Conservation (phyloP, 768 basidiomycete genomes). For the Asterophora parasitica region DNA sequence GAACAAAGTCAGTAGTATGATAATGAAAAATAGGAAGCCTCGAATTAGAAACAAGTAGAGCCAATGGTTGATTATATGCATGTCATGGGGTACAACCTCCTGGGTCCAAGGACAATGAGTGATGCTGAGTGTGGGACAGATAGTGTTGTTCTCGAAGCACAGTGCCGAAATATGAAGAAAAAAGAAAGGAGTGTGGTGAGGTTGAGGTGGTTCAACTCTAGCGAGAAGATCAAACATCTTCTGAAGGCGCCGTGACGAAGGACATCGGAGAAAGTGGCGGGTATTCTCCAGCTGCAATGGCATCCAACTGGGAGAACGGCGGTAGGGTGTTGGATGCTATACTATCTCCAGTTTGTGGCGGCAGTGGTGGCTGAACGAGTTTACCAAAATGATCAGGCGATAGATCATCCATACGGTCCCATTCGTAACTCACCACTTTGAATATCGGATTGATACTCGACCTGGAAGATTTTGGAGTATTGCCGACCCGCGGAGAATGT, state of each 20-base stretch:
- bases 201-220: slow-evolving; percentile 10
- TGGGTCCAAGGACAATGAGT: slow-evolving; percentile 33
- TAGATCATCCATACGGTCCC: slow-evolving; percentile 32
- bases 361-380: slow-evolving; percentile 48
- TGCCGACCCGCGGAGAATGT: slow-evolving; percentile 57
- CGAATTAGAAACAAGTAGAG: slow-evolving; percentile 26
- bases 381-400: slow-evolving; percentile 29
- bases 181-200: slow-evolving; percentile 21
- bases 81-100: slow-evolving; percentile 37
- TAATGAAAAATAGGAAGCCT: slow-evolving; percentile 19
- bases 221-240: slow-evolving; percentile 36
- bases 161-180: slow-evolving; percentile 16
- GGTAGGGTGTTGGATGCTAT: slow-evolving; percentile 23
- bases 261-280: slow-evolving; percentile 75
- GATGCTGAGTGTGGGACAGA: slow-evolving; percentile 22
- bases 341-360: slow-evolving; percentile 35
- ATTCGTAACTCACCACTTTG: slow-evolving; percentile 73
- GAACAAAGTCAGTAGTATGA: slow-evolving; percentile 37
- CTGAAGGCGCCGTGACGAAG: slow-evolving; percentile 43
- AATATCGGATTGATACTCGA: slow-evolving; percentile 83
- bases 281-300: slow-evolving; percentile 74
- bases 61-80: slow-evolving; percentile 35
- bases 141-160: slow-evolving; percentile 15
- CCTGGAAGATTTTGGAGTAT: slow-evolving; percentile 61
- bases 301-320: slow-evolving; percentile 78